Percentiles rank a stretch among this genome's conserved stretches.
These are phyloP conservation scores for Lactarius indigo DNA, from an alignment of 768 basidiomycete genomes.

Conservation along the genomic window DNA sequence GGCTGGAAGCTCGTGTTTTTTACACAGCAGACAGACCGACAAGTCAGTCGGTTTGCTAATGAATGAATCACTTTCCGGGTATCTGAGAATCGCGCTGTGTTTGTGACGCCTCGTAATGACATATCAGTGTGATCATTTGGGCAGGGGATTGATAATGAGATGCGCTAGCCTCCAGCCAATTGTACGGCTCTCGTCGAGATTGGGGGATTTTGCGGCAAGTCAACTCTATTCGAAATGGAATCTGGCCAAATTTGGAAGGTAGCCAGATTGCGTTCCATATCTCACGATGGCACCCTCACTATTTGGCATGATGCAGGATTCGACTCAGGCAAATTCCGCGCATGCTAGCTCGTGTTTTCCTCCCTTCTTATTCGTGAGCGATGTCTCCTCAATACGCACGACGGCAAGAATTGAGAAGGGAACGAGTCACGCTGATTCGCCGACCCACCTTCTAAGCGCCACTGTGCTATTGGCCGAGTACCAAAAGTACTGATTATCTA, in stretches of 20 bases:
- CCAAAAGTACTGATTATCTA: slow-evolving; percentile 13
- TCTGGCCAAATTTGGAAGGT: slow-evolving; percentile 9
- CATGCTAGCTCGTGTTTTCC: slow-evolving; percentile 23
- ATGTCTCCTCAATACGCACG: slow-evolving; percentile 3
- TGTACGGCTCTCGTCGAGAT: slow-evolving; percentile 3
- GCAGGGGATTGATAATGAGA: slow-evolving; percentile 17
- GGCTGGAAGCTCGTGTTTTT: slow-evolving; percentile 23
- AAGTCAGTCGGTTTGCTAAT: slow-evolving; percentile 20
- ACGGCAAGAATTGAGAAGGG: slow-evolving; percentile 14
- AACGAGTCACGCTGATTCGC: slow-evolving; percentile 9
- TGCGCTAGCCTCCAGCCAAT: slow-evolving; percentile 5
- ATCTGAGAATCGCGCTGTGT: slow-evolving; percentile 19
- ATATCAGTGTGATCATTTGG: slow-evolving; percentile 18
- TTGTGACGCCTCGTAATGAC: slow-evolving; percentile 19
- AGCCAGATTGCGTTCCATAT: slow-evolving; percentile 20
- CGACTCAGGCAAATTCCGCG: slow-evolving; percentile 17
- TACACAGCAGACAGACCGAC: slow-evolving; percentile 12
- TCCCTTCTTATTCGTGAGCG: neutral
- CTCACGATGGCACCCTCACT: slow-evolving; percentile 20
- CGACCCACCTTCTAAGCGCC: slow-evolving; percentile 4
- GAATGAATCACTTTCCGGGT: slow-evolving; percentile 20
- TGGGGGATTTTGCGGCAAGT: slow-evolving; percentile 21
- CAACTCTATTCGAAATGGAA: slow-evolving; percentile 26
- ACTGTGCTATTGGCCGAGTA: slow-evolving; percentile 5
- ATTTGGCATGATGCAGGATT: slow-evolving; percentile 20